These are phyloP conservation scores for Trametes sp. DNA, from an alignment of 1,284 basidiomycete genomes.

Conservation along the genomic window DNA sequence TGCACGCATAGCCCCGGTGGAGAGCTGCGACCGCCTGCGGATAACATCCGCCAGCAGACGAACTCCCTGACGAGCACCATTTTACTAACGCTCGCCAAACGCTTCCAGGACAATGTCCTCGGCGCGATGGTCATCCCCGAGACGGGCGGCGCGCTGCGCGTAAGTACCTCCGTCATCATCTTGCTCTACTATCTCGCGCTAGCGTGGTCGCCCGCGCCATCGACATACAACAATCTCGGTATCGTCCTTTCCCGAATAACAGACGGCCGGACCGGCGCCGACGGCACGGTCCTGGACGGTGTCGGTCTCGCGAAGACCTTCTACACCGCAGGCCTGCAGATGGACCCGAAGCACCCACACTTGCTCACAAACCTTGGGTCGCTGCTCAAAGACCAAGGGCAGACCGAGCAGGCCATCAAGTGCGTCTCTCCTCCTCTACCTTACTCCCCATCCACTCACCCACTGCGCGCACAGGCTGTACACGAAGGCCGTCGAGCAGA, in stretches of 20 bases:
- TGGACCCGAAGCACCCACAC: conserved; percentile 65
- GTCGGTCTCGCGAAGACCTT: conserved; percentile 58
- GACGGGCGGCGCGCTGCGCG: conserved; percentile 47
- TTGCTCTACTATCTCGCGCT: conserved; percentile 66
- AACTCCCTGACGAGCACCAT: conserved; percentile 59
- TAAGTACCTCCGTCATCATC: conserved; percentile 55
- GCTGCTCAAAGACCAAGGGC: conserved; percentile 65
- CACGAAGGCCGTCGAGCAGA: conserved; percentile 56
- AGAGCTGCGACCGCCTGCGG: conserved; percentile 31
- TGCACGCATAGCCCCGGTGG: conserved; percentile 31
- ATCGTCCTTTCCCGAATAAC: conserved; percentile 60
- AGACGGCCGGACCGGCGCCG: conserved; percentile 37
- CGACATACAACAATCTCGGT: conserved; percentile 68
- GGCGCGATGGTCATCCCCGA: conserved; percentile 36
- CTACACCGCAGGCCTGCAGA: conserved; percentile 60
- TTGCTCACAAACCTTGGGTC: conserved; percentile 68
- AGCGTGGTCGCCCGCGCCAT: conserved; percentile 59
- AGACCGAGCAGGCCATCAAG: conserved; percentile 58
- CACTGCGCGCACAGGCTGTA: conserved; percentile 46
- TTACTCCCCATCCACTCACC: conserved; percentile 2
- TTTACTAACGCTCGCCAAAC: conserved; percentile 62
- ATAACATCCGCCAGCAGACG: conserved; percentile 36
- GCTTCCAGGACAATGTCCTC: conserved; percentile 52
- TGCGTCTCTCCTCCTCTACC: conserved; percentile 36
- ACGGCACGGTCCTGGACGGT: conserved; percentile 41